Evolutionary conservation across 495 filamentous ascomycete genomes (phyloP).

Genomic region (Daldinia concentrica): DNA sequence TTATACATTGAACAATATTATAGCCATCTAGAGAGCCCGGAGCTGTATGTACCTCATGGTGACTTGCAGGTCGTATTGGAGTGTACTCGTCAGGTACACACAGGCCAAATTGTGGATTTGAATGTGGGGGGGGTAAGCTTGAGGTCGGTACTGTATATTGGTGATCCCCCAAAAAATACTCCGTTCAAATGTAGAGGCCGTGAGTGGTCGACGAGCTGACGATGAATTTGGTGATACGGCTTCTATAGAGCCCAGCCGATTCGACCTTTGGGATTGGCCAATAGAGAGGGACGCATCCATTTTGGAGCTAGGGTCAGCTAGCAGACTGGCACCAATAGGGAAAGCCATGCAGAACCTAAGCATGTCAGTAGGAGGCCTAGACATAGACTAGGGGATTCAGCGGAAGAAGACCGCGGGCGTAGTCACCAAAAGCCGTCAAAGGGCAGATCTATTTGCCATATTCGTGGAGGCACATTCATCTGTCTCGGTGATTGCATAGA

Average conservation of each 20-base stretch:
- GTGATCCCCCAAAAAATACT: constrained; percentile 27
- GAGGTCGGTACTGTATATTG: constrained; percentile 18
- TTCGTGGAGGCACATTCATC: constrained; percentile 33
- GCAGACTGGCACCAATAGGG: constrained; percentile 10
- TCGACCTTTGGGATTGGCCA: constrained; percentile 24
- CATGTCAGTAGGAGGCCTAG: constrained; percentile 14
- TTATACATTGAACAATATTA: constrained; percentile 24
- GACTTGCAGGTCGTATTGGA: constrained; percentile 27
- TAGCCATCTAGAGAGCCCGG: constrained; percentile 8
- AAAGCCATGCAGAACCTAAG: constrained; percentile 18
- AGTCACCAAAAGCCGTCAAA: constrained; percentile 13
- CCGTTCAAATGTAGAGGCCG: constrained; percentile 16
- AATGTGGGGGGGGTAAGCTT: constrained; percentile 27
- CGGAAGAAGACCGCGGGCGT: constrained; percentile 12
- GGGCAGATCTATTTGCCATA: constrained; percentile 23
- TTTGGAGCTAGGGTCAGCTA: not conserved
- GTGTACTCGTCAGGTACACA: constrained; percentile 21
- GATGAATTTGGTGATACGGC: constrained; percentile 37
- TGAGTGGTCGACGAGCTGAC: constrained; percentile 19
- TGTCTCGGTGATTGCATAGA: constrained; percentile 20
- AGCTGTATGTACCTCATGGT: constrained; percentile 18
- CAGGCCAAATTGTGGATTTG: constrained; percentile 23
- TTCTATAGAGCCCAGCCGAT: constrained; percentile 9
- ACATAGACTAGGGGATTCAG: constrained; percentile 21
- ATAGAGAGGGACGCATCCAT: constrained; percentile 5